phyloP scores from a whole-genome alignment of 805 yeast genomes.

The Starmerella stigmatis region DNA sequence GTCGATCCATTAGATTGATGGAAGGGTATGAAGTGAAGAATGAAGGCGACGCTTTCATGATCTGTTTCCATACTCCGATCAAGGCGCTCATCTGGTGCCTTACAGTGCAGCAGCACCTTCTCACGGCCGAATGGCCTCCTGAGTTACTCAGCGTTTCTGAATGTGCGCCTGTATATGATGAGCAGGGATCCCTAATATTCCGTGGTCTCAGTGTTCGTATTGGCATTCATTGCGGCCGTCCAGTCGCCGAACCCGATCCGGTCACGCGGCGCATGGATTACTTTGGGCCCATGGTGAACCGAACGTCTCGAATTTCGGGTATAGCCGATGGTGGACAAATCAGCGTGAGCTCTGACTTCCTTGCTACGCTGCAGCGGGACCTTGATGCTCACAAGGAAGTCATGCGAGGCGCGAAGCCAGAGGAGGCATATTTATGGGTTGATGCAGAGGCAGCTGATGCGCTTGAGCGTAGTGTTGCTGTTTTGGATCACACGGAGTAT shows the following conservation, averaged over 20 bases:
- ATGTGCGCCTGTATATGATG: constrained; percentile 69
- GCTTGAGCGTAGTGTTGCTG: constrained; percentile 25
- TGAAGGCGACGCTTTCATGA: constrained; percentile 99
- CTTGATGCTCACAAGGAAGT: constrained; percentile 35
- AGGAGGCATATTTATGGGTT: constrained; percentile 16
- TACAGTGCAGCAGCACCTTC: constrained; percentile 72
- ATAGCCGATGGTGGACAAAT: constrained; percentile 99
- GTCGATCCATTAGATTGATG: constrained; percentile 79
- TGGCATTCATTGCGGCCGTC: constrained; percentile 98
- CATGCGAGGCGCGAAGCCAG: constrained; percentile 8
- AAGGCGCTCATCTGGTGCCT: constrained; percentile 91
- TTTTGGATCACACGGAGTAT: constrained; percentile 59
- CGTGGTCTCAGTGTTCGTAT: constrained; percentile 90
- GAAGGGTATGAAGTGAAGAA: constrained; percentile 98
- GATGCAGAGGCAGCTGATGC: constrained; percentile 15
- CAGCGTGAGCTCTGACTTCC: constrained; percentile 71
- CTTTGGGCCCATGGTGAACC: constrained; percentile 96
- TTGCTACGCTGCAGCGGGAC: constrained; percentile 52
- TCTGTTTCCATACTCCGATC: constrained; percentile 85
- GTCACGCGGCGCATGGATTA: constrained; percentile 97
- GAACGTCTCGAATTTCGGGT: constrained; percentile 86
- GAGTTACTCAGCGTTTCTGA: constrained; percentile 78
- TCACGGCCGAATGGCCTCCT: constrained; percentile 90
- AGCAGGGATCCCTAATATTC: constrained; percentile 48
- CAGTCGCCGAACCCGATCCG: constrained; percentile 90